Evolutionary conservation across 176 grass and related monocot species (phyloP).

Genomic region (Musa beccarii): DNA sequence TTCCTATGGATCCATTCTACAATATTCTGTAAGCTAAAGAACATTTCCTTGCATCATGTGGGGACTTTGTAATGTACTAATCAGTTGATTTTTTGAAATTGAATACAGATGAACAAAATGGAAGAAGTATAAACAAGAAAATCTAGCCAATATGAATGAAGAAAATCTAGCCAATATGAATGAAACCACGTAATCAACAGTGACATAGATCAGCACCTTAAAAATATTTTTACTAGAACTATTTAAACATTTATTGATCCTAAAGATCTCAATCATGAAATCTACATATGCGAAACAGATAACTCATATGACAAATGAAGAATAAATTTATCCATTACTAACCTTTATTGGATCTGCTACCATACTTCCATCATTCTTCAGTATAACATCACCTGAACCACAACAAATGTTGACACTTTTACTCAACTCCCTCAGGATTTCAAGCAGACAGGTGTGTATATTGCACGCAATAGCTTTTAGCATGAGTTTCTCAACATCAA

Average conservation of each 20-base stretch:
- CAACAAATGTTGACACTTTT: conserved; percentile 87
- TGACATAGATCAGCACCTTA: neutral
- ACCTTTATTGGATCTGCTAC: conserved; percentile 45
- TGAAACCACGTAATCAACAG: neutral
- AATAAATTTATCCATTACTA: conserved; percentile 14
- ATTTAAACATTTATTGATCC: neutral
- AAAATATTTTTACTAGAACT: neutral
- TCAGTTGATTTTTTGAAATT: neutral
- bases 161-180: neutral
- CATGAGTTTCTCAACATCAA: conserved; percentile 85
- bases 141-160: neutral
- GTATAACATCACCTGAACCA: conserved; percentile 52
- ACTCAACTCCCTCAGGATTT: conserved; percentile 75
- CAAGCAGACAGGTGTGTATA: conserved; percentile 76
- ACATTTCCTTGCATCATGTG: too few relatives aligned
- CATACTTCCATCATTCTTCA: conserved; percentile 41
- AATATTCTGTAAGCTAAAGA: too few relatives aligned
- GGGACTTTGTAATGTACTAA: too few relatives aligned
- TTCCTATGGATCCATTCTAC: too few relatives aligned
- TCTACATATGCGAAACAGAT: too few relatives aligned
- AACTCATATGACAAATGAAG: conserved; percentile 12
- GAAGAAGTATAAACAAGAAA: neutral
- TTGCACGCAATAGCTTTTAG: conserved; percentile 81
- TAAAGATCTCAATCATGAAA: neutral
- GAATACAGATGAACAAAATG: neutral